These are phyloP conservation scores for Ochromonadaceae sp. DNA, from an alignment of 352 stramenopile genomes.

Conservation along the genomic window DNA sequence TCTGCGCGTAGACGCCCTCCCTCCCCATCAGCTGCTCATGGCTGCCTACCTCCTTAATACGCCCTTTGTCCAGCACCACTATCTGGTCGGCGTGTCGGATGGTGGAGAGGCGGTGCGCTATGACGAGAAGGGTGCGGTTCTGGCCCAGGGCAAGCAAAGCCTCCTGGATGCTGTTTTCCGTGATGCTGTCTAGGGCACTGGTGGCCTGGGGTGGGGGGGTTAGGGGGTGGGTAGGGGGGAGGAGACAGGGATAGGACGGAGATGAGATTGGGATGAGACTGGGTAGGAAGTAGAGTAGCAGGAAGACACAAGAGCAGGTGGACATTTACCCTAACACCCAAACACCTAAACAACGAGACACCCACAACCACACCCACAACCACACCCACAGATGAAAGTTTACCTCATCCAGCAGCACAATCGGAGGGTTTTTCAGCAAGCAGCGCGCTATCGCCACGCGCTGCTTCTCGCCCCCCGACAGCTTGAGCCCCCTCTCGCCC, in stretches of 20 bases:
- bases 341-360: too few species aligned
- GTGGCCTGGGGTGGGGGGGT: constrained; percentile 45
- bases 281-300: too few species aligned
- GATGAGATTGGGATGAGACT: too few species aligned
- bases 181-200: constrained; percentile 37
- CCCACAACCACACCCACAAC: too few species aligned
- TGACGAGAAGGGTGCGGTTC: constrained; percentile 47
- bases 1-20: constrained; percentile 34
- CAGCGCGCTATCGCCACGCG: constrained; percentile 83
- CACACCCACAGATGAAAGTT: too few species aligned
- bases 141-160: constrained; percentile 42
- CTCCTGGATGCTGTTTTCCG: constrained; percentile 40
- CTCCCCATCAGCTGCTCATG: constrained; percentile 56
- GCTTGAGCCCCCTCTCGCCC: constrained; percentile 87
- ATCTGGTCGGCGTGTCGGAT: constrained; percentile 71
- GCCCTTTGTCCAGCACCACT: constrained; percentile 52
- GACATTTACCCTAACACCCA: too few species aligned
- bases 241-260: too few species aligned
- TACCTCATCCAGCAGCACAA: constrained; percentile 91
- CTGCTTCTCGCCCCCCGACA: constrained; percentile 93
- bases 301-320: too few species aligned
- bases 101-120: constrained; percentile 72
- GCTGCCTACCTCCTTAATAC: constrained; percentile 53
- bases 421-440: constrained; percentile 82
- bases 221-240: constrained; percentile 61